Base-by-base conservation (phyloP, 2,329 filamentous ascomycete species). In the Clonostachys chloroleuca region DNA sequence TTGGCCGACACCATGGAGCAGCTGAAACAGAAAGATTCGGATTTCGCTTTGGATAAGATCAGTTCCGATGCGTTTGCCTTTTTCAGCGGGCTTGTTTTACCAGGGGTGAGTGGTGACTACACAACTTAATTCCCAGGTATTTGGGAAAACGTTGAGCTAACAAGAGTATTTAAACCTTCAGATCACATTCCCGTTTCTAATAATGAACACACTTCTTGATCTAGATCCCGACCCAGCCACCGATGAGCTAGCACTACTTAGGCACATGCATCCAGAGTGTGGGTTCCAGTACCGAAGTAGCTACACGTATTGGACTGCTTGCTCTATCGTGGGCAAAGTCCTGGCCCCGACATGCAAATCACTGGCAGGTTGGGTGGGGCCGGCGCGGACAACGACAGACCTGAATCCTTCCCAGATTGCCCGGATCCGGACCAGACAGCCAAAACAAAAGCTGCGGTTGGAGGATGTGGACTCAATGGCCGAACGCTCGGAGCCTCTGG, bases 171-270 rank as follows among this genome's bases (percentile, higher is more conserved):
- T 35, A 40, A 52, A 44, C 5, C 12, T 34, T 37, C 49, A 78
- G 75, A 68, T 75, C 5, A 83, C 80, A 0, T 80, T 88, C 42
- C 84, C 86, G 4, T 91, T 87, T 66, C 75, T 89, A 36, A 81
- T 89, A 42, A 90, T 91, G 84, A 90, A 89, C 60, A 80, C 86
- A 5, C 73, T 91, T 40, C 83, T 90, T 52, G 87, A 90, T 60
- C 80, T 87, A 55, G 86, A 90, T 56, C 81, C 82, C 3, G 85
- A 88, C 59, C 75, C 75, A 5, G 82, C 81, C 4, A 81, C 80
- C 6, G 80, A 85, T 51, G 71, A 81, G 8, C 75, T 90, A 14
- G 81, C 83, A 12, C 74, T 85, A 34, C 74, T 91, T 9, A 84
- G 82, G 2, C 83, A 89, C 55, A 74, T 85, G 54, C 77, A 85